Conservation (phyloP, 768 basidiomycete species). For the Aureoboletus auriporus region DNA sequence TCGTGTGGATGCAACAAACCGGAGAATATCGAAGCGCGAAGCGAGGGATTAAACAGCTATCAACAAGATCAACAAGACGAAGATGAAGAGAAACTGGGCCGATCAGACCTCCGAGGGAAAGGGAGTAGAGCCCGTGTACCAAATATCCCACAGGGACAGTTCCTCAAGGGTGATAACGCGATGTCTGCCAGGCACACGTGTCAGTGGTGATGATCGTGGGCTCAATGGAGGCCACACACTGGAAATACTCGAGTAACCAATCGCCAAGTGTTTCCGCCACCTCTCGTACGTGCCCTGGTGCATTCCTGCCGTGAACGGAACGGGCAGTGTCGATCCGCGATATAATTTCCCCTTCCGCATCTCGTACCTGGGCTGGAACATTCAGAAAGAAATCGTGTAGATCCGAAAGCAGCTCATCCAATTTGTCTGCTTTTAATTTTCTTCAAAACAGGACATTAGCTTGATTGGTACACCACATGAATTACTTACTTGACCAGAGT, state of each 20-base stretch:
- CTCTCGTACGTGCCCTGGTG: conserved; percentile 15
- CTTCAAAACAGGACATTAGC: conserved; percentile 26
- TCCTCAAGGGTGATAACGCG: conserved; percentile 47
- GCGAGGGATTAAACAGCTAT: conserved; percentile 67
- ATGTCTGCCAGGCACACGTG: conserved; percentile 30
- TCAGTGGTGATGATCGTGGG: not conserved
- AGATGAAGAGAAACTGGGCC: not conserved
- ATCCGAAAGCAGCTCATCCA: conserved; percentile 36
- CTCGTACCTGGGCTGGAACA: conserved; percentile 30
- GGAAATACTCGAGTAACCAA: conserved; percentile 50
- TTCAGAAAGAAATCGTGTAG: conserved; percentile 37
- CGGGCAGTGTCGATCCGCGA: conserved; percentile 22
- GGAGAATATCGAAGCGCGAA: conserved; percentile 56
- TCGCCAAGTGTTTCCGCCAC: conserved; percentile 34
- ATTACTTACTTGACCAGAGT: conserved; percentile 44
- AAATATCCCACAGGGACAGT: conserved; percentile 59
- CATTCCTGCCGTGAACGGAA: conserved; percentile 9
- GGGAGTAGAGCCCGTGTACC: conserved; percentile 63
- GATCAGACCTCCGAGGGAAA: conserved; percentile 63
- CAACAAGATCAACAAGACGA: not conserved
- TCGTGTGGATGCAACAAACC: conserved; percentile 59
- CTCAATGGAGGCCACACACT: conserved; percentile 32
- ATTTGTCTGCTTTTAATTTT: conserved; percentile 37
- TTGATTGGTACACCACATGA: not conserved
- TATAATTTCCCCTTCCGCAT: conserved; percentile 31